These are phyloP conservation scores for Aureobasidium uvarum DNA, from an alignment of 2,329 filamentous ascomycete genomes.

Conservation along the genomic window DNA sequence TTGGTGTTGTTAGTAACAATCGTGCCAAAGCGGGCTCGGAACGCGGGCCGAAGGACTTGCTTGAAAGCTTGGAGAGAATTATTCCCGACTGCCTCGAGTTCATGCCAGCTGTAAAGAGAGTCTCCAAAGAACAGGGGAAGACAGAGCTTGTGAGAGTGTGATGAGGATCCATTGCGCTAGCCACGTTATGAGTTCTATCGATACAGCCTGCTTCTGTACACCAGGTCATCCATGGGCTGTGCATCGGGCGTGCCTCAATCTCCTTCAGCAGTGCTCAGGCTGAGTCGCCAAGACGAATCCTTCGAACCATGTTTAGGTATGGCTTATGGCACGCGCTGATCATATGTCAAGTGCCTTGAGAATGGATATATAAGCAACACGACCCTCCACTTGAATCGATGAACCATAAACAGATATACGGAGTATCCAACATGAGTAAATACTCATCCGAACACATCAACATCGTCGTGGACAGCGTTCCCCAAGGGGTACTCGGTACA, in stretches of 20 bases:
- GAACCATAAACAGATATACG: background rate
- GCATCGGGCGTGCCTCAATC: background rate
- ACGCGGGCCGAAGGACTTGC: background rate
- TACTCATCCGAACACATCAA: conserved; percentile 7
- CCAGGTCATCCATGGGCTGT: background rate
- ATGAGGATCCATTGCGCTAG: background rate
- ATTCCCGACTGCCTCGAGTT: background rate
- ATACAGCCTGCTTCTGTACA: background rate
- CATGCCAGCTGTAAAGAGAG: background rate
- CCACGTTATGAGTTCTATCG: background rate
- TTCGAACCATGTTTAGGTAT: conserved; percentile 7
- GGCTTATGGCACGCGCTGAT: background rate
- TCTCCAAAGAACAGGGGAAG: background rate
- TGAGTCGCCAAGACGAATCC: conserved; percentile 18
- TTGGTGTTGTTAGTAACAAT: background rate
- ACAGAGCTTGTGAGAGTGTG: background rate
- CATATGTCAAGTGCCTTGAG: too few relatives aligned
- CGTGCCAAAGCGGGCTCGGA: background rate
- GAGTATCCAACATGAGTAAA: background rate
- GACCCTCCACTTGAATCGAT: background rate
- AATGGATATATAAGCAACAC: background rate
- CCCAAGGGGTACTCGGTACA: background rate
- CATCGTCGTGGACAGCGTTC: background rate
- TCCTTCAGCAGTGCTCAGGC: background rate
- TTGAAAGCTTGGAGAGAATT: background rate